Percentiles rank a stretch among this genome's conserved stretches.
Evolutionary conservation across 805 yeast genomes (phyloP).

Genomic region (Hyphopichia homilentoma): DNA sequence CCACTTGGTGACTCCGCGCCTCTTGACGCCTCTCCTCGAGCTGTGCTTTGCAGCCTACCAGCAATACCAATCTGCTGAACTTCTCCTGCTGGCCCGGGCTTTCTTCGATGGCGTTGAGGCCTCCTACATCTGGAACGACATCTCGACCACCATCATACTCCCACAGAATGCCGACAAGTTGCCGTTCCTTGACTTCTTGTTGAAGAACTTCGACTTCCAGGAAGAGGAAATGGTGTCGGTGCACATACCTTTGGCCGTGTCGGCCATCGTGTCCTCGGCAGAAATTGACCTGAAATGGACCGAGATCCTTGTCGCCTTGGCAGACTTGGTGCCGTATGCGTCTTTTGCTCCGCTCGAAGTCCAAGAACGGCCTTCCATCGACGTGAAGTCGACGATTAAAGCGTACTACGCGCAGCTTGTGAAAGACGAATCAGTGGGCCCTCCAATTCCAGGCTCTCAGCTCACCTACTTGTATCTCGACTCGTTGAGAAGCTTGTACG

Average conservation of each 20-base stretch:
- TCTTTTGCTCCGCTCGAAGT: conserved; percentile 34
- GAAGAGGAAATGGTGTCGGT: conserved; percentile 83
- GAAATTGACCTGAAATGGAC: conserved; percentile 27
- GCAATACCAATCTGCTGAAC: conserved; percentile 34
- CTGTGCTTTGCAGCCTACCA: too few species aligned
- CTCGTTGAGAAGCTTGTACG: conserved; percentile 13
- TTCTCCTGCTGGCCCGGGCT: conserved; percentile 55
- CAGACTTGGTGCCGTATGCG: conserved; percentile 59
- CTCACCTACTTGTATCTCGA: conserved; percentile 16
- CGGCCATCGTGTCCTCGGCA: conserved; percentile 38
- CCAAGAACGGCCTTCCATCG: too few species aligned
- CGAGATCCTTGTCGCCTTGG: conserved; percentile 36
- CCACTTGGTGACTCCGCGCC: conserved; percentile 60
- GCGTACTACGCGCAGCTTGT: conserved; percentile 5
- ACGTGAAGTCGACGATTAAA: conserved; percentile 1
- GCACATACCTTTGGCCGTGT: conserved; percentile 70
- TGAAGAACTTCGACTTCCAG: conserved; percentile 63
- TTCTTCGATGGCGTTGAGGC: conserved; percentile 90
- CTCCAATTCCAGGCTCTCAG: conserved; percentile 12
- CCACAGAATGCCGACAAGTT: conserved; percentile 25
- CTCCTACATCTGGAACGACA: conserved; percentile 66
- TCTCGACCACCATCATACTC: conserved; percentile 42
- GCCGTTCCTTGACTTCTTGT: conserved; percentile 53
- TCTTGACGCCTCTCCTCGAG: conserved; percentile 63
- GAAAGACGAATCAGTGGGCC: conserved; percentile 2